Percentiles rank a stretch among this genome's conserved stretches.
phyloP scores from a whole-genome alignment of 1,284 basidiomycete genomes.

The Ustilago bromivora region DNA sequence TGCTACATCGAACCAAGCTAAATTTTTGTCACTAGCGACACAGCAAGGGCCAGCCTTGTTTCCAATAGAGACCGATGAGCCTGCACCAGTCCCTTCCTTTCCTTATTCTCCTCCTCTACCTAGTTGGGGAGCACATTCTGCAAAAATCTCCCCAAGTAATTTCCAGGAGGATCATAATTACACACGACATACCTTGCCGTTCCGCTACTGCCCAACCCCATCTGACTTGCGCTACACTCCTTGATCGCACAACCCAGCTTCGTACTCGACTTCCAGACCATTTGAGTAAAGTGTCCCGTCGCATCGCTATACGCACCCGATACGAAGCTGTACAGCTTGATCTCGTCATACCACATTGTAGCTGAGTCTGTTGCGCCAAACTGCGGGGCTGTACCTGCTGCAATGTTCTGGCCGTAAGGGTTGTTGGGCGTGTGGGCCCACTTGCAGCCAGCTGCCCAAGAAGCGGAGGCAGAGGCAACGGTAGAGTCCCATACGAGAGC shows the following conservation, averaged over 20 bases:
- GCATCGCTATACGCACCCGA: constrained; percentile 31
- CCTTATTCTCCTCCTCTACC: not conserved
- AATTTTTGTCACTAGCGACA: constrained; percentile 2
- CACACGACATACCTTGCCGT: constrained; percentile 40
- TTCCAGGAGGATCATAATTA: constrained; percentile 52
- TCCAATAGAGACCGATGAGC: not conserved
- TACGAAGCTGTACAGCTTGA: constrained; percentile 39
- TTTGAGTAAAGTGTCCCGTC: constrained; percentile 58
- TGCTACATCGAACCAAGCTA: not conserved
- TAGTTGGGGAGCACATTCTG: constrained; percentile 32
- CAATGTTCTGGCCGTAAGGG: constrained; percentile 54
- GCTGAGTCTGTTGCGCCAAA: constrained; percentile 30
- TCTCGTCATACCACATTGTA: constrained; percentile 52
- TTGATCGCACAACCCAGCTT: constrained; percentile 43
- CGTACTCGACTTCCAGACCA: constrained; percentile 46
- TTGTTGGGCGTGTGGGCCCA: constrained; percentile 53
- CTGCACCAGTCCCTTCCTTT: not conserved
- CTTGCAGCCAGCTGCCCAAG: constrained; percentile 35
- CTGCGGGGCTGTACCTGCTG: constrained; percentile 23
- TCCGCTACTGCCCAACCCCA: constrained; percentile 14
- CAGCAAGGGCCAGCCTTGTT: not conserved
- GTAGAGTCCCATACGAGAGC: constrained; percentile 41
- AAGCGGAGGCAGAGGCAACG: constrained; percentile 29
- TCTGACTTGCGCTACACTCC: constrained; percentile 17
- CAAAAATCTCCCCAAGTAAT: constrained; percentile 35